phyloP scores from a whole-genome alignment of 768 basidiomycete species.

The Kwoniella europaea region DNA sequence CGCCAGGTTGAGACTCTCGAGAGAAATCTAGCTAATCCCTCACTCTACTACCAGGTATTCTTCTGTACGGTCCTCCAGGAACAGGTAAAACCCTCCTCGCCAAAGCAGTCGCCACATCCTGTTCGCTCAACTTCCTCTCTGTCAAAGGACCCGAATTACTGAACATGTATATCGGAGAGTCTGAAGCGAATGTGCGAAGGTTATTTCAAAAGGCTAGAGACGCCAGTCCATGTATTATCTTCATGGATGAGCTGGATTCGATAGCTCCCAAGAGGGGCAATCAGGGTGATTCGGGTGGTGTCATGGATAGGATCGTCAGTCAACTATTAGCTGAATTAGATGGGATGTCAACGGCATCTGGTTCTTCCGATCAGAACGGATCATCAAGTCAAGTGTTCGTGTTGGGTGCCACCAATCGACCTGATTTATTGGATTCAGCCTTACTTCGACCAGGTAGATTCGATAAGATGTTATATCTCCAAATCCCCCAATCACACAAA shows the following conservation, averaged over 20 bases:
- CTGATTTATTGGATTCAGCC: conserved; percentile 87
- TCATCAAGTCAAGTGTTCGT: conserved; percentile 78
- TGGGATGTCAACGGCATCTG: conserved; percentile 67
- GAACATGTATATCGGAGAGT: conserved; percentile 99
- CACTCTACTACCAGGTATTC: conserved; percentile 67
- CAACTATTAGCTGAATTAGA: conserved; percentile 92
- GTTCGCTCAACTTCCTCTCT: conserved; percentile 94
- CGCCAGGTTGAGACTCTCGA: too few species aligned
- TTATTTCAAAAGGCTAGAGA: conserved; percentile 90
- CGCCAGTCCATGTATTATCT: conserved; percentile 91
- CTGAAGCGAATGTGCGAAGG: conserved; percentile 67
- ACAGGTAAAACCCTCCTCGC: conserved; percentile 95
- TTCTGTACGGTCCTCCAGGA: conserved; percentile 92
- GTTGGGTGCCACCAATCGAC: conserved; percentile 93
- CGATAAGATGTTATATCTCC: conserved; percentile 94
- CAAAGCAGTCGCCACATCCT: conserved; percentile 94
- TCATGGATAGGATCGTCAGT: conserved; percentile 97
- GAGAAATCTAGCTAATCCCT: conserved; percentile 10
- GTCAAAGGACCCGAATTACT: conserved; percentile 93
- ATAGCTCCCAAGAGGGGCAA: conserved; percentile 93
- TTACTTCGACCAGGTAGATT: conserved; percentile 89
- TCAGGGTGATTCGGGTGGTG: conserved; percentile 94
- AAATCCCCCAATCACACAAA: conserved; percentile 82
- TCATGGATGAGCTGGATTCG: conserved; percentile 95
- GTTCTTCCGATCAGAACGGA: conserved; percentile 61